Conservation (phyloP, 2,329 filamentous ascomycete genomes). For the Microascus cirrosus region DNA sequence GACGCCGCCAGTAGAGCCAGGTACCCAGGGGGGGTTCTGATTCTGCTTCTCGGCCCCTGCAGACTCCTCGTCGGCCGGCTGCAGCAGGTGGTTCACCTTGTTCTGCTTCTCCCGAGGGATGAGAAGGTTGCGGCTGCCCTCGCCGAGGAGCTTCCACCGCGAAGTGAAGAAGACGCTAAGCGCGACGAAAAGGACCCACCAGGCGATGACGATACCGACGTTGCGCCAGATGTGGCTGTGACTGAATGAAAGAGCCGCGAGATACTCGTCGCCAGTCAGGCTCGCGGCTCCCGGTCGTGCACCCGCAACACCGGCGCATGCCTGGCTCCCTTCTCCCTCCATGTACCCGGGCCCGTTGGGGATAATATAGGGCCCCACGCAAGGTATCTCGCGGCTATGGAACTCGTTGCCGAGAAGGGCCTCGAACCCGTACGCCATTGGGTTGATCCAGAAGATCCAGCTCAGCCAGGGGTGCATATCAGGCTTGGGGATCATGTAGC, state of each 20-base stretch:
- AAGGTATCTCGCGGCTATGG: constrained; percentile 33
- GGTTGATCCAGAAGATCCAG: constrained; percentile 56
- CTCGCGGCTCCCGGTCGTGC: constrained; percentile 33
- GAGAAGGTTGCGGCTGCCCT: constrained; percentile 38
- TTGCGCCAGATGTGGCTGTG: constrained; percentile 46
- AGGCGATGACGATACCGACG: constrained; percentile 51
- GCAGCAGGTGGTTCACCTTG: too few species aligned
- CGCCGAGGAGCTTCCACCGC: constrained; percentile 41
- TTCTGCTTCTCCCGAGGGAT: constrained; percentile 48
- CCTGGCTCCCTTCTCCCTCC: too few species aligned
- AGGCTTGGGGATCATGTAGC: constrained; percentile 50
- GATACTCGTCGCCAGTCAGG: constrained; percentile 47
- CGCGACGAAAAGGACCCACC: constrained; percentile 47
- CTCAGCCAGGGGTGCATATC: constrained; percentile 52
- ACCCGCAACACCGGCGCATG: constrained; percentile 49
- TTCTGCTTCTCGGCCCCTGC: too few species aligned
- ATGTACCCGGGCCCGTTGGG: constrained; percentile 39
- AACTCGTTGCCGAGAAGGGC: constrained; percentile 63
- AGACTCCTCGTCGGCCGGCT: too few species aligned
- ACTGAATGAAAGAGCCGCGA: constrained; percentile 41
- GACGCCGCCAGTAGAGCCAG: too few species aligned
- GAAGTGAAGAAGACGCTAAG: constrained; percentile 47
- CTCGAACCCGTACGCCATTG: constrained; percentile 60
- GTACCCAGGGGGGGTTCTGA: too few species aligned
- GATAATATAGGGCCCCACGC: constrained; percentile 36